Base-by-base conservation (phyloP, 495 filamentous ascomycete genomes). In the Evernia prunastri region DNA sequence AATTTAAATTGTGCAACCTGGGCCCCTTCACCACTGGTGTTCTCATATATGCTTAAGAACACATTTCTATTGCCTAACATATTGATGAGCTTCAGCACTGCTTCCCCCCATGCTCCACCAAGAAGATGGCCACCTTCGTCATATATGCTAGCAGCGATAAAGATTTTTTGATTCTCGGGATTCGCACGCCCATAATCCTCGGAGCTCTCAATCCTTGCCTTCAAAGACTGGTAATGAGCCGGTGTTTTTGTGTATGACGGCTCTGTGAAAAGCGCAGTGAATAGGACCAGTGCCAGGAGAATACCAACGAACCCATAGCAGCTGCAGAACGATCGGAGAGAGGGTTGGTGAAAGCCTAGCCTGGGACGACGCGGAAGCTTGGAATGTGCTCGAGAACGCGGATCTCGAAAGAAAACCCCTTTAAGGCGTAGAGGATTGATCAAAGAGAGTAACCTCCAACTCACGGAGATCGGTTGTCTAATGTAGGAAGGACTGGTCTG, bases 91-190 rank as follows among this genome's bases (percentile, higher is more conserved):
- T 84, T 74, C 63, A 87, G 66, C 0, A 93, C 72, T 17, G 80
- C 77, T 63, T 80, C 67, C 0, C 87, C 89, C 89, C 89, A 92
- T 61, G 77, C 76, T 4, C 88, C 87, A 5, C 77, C 71, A 0
- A 86, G 82, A 31, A 93, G 73, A 18, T 72, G 72, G 8, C 84
- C 84, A 0, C 70, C 78, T 15, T 75, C 76, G 68, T 94, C 87
- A 69, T 89, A 87, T 51, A 93, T 78, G 68, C 85, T 91, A 20
- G 87, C 85, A 9, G 86, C 87, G 63, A 93, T 89, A 71, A 89
- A 92, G 20, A 92, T 78, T 65, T 85, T 88, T 70, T 91, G 85
- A 45, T 83, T 76, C 27, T 78, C 69, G 3, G 80, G 74, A 68
- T 92, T 91, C 18, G 83, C 87, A 39, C 86, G 78, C 4, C 86